A percentile compares a stretch with the other conserved stretches of the same genome.
Conservation (phyloP, 2,329 filamentous ascomycete genomes). For the Fusarium nygamai region DNA sequence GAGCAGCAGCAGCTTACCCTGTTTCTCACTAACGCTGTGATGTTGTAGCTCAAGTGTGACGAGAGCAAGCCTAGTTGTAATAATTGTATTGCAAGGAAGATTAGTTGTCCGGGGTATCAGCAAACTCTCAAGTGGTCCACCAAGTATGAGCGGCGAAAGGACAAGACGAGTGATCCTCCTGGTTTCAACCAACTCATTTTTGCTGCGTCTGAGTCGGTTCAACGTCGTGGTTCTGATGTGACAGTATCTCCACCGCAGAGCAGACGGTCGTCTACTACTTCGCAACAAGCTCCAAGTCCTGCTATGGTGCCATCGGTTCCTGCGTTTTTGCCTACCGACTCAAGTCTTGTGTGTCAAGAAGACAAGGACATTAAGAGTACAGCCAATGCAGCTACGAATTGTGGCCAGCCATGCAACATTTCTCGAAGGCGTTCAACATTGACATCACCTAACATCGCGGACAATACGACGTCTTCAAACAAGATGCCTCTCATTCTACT, state of each 20-base stretch:
- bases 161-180: slow-evolving; percentile 8
- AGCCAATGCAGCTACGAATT: fast-evolving
- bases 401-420: not conserved
- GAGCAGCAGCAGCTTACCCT: not conserved
- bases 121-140: slow-evolving; percentile 33
- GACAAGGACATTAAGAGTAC: no score
- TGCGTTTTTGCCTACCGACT: not conserved
- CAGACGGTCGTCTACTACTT: not conserved
- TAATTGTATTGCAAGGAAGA: slow-evolving; percentile 2
- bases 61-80: slow-evolving; percentile 20
- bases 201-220: slow-evolving; percentile 22
- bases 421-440: not conserved
- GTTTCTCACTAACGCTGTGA: not conserved
- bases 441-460: not conserved
- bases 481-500: slow-evolving; percentile 1
- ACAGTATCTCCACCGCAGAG: not conserved
- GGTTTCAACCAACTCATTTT: slow-evolving; percentile 20
- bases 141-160: slow-evolving; percentile 19
- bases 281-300: not conserved
- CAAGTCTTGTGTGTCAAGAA: not conserved
- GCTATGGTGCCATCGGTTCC: not conserved
- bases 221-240: not conserved
- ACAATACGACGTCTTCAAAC: not conserved
- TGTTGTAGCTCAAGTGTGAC: slow-evolving; percentile 26
- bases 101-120: slow-evolving; percentile 26